These are phyloP conservation scores for Puccinia coronata DNA, from an alignment of 1,284 basidiomycete species.

Conservation along the genomic window DNA sequence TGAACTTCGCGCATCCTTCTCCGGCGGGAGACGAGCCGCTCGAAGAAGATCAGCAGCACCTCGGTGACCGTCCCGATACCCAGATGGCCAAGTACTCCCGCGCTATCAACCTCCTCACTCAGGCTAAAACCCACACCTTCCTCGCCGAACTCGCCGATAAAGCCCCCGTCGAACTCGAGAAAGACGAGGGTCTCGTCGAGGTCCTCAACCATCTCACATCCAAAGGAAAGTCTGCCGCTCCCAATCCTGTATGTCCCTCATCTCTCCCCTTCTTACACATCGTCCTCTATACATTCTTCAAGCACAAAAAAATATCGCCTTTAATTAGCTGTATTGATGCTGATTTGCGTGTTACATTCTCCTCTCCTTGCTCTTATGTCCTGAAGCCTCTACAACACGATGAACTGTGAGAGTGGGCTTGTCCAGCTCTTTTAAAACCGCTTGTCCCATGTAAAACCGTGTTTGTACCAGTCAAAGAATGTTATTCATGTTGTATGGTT, in stretches of 20 bases:
- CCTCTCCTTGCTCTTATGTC: background rate
- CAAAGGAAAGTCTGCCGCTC: conserved; percentile 31
- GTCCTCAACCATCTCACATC: conserved; percentile 14
- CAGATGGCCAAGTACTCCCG: conserved; percentile 2
- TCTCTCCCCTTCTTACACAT: background rate
- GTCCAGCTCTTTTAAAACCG: background rate
- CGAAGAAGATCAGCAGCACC: background rate
- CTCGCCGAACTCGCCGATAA: conserved; percentile 38
- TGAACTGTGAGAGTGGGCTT: background rate
- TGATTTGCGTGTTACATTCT: too few relatives aligned
- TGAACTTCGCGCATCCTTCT: background rate
- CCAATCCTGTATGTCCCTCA: conserved; percentile 16
- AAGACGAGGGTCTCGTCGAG: conserved; percentile 37
- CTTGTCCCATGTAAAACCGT: background rate
- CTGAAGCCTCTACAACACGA: conserved; percentile 11
- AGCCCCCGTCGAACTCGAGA: conserved; percentile 7
- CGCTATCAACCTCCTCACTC: conserved; percentile 34
- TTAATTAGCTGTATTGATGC: too few relatives aligned
- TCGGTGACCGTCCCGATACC: background rate
- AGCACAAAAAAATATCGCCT: background rate
- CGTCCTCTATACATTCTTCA: background rate
- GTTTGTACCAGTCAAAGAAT: too few relatives aligned
- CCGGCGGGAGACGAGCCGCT: background rate
- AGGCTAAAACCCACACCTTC: conserved; percentile 29
- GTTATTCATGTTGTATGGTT: background rate